Percentiles rank a stretch among this genome's conserved stretches.
Conservation (phyloP, 306 rosid species). For the Amphicarpaea edgeworthii region DNA sequence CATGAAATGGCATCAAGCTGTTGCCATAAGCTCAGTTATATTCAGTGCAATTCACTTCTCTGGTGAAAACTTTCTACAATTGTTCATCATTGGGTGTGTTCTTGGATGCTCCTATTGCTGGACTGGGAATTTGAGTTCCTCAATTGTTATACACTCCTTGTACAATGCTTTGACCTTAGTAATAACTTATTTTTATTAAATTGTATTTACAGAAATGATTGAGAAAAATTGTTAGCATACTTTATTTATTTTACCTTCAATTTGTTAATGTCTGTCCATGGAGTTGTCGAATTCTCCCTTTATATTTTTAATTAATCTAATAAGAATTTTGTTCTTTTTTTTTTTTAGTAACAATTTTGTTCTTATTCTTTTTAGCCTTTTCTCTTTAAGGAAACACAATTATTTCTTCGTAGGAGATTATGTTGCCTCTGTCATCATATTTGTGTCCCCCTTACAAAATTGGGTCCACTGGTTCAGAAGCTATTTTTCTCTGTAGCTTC, state of each 20-base stretch:
- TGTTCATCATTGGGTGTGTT: constrained; percentile 76
- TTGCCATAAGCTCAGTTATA: constrained; percentile 66
- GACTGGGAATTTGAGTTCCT: constrained; percentile 72
- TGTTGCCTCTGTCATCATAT: constrained; percentile 36
- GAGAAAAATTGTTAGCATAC: constrained; percentile 9
- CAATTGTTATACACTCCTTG: constrained; percentile 73
- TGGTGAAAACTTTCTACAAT: constrained; percentile 66
- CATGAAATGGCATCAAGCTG: constrained; percentile 78
- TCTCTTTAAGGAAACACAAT: constrained; percentile 32
- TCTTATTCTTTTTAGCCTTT: neutral
- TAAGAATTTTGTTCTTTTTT: neutral
- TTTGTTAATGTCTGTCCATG: neutral
- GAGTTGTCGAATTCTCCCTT: neutral
- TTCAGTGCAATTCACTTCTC: constrained; percentile 87
- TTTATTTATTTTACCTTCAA: neutral
- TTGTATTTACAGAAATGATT: neutral
- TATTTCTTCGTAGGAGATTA: constrained; percentile 17
- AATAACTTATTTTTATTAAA: constrained; percentile 56
- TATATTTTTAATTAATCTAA: neutral
- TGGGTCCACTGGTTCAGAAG: constrained; percentile 4
- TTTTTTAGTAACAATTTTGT: neutral
- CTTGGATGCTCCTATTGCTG: constrained; percentile 84
- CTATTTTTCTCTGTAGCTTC: neutral
- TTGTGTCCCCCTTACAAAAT: constrained; percentile 14
- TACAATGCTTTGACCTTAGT: constrained; percentile 76